Evolutionary conservation across 1,139 yeast species (phyloP), one percentile per base, ranked within the genome.

Genomic region (Taphrina sp.): DNA sequence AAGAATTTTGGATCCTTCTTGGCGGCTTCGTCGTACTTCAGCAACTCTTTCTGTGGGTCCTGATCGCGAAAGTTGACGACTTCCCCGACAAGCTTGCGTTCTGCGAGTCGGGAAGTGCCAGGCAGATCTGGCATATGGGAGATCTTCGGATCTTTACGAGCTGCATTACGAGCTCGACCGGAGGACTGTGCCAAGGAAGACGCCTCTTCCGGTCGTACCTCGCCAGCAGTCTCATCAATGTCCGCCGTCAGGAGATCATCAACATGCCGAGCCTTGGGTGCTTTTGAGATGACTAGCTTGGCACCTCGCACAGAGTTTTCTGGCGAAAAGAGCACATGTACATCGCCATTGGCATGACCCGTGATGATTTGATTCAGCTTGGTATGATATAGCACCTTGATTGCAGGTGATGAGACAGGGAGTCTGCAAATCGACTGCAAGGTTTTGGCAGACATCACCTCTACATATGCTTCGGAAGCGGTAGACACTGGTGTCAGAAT

Each of bases 11-110:
- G 64, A 36, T 66, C 65, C 19, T 63, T 59, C 52, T 67, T 62
- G 8, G 70, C 68, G n/a, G 63, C 59, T 20, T 66, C 67, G 5
- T 72, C 72, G 52, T 65, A 70, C 56, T 69, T 69, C 26, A 70
- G 62, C 44, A 71, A 59, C 12, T 70, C 72, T 54, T 70, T 73
- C 33, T 74, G 60, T 1, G 74, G 73, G 58, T 71, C 74, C 58
- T 71, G 72, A 22, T 61, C 59, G 10, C 61, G 59, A 37, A 64
- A 47, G 5, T 63, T 62, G 26, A 34, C 43, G 14, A 24, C 19
- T 45, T 63, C 63, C 8, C 60, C 58, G 19, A 60, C 58, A 14
- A 65, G 61, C 49, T 62, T 63, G 44, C 64, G 63, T 16, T 60
- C 61, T 34, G 62, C 65, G 1, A 36, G 26, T 8, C 57, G 33